Conservation (phyloP, 2,329 filamentous ascomycete genomes). For the Echinosphaeria canescens region DNA sequence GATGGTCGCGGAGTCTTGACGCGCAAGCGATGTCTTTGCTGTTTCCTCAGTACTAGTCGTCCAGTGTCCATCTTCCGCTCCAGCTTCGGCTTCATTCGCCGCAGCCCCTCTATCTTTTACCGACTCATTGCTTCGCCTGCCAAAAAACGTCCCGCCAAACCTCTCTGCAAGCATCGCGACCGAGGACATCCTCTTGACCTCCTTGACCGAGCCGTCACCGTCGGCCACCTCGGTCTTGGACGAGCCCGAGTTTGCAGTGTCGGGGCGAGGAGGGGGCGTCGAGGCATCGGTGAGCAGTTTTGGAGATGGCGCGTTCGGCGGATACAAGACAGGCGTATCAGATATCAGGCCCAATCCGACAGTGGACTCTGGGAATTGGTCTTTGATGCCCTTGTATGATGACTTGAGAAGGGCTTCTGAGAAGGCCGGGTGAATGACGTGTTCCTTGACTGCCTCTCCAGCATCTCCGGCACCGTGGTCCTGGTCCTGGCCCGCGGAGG, state of each 20-base stretch:
- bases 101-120: no score
- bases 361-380: constrained; percentile 5
- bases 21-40: no score
- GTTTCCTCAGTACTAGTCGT: no score
- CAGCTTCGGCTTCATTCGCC: no score
- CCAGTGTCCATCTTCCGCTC: no score
- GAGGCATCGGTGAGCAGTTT: constrained; percentile 8
- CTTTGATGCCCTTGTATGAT: constrained; percentile 3
- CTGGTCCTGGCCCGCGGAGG: no score
- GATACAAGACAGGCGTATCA: constrained; percentile 9
- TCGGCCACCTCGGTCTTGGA: background rate
- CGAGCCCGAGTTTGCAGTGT: background rate
- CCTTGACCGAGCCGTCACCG: constrained; percentile 7
- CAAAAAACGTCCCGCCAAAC: no score
- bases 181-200: no score
- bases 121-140: no score
- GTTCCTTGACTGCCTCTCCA: no score
- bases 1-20: constrained; percentile 10
- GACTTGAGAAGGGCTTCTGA: constrained; percentile 3
- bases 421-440: constrained; percentile 7
- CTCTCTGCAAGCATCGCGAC: background rate
- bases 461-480: no score
- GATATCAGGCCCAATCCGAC: constrained; percentile 9
- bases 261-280: constrained; percentile 3
- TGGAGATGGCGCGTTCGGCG: constrained; percentile 10